Conservation (phyloP, 2,329 filamentous ascomycete species). For the Talaromyces piceae region DNA sequence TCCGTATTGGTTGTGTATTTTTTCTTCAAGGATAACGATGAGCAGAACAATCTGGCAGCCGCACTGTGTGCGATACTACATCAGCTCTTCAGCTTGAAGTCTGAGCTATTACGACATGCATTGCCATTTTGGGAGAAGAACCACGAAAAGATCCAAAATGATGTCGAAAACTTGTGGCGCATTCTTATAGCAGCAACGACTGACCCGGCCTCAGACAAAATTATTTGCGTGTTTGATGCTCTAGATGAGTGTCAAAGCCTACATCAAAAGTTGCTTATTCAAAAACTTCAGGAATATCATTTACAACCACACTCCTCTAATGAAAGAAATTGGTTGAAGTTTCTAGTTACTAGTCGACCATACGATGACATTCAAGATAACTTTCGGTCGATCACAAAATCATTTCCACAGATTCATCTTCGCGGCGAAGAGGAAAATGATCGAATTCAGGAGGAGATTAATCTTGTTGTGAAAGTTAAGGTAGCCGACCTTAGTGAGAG, state of each 20-base stretch:
- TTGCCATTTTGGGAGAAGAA: neutral
- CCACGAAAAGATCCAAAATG: conserved; percentile 5
- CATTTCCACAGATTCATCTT: conserved; percentile 13
- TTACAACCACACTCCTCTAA: neutral
- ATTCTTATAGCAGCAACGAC: conserved; percentile 16
- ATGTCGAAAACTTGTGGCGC: conserved; percentile 24
- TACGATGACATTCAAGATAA: conserved; percentile 14
- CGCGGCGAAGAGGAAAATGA: conserved; percentile 15
- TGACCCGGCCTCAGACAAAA: conserved; percentile 13
- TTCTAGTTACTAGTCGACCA: conserved; percentile 25
- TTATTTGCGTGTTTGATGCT: conserved; percentile 35
- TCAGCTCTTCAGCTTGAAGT: conserved; percentile 26
- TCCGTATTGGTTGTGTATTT: conserved; percentile 31
- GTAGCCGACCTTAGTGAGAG: conserved; percentile 14
- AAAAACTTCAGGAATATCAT: conserved; percentile 21
- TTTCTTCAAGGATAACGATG: conserved; percentile 40
- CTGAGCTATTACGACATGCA: neutral
- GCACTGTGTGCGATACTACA: conserved; percentile 32
- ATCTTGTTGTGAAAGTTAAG: conserved; percentile 16
- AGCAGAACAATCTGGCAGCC: conserved; percentile 24
- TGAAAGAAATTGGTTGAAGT: conserved; percentile 21
- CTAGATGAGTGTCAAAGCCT: conserved; percentile 32
- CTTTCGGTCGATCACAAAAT: conserved; percentile 10
- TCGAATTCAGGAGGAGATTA: conserved; percentile 18
- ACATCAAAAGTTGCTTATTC: conserved; percentile 16